Evolutionary conservation across 495 filamentous ascomycete species (phyloP).

Genomic region (Penicillium odoratum): DNA sequence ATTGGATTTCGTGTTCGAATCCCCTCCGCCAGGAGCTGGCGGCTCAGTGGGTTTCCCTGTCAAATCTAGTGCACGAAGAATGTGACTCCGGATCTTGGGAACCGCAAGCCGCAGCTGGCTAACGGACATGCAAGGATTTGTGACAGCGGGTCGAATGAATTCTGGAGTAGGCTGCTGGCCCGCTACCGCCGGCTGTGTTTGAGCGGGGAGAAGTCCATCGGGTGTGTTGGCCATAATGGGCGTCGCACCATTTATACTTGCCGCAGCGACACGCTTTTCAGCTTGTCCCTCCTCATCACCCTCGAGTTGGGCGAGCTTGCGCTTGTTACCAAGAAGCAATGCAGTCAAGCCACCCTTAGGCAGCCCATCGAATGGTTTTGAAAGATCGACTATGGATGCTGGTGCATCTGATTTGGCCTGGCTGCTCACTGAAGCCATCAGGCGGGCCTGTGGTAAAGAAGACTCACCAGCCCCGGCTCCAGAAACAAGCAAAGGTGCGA

Average conservation of each 20-base stretch:
- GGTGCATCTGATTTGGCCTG: slow-evolving; percentile 68
- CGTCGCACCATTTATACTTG: slow-evolving; percentile 63
- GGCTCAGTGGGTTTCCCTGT: slow-evolving; percentile 48
- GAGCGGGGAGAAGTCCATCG: slow-evolving; percentile 72
- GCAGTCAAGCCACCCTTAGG: slow-evolving; percentile 85
- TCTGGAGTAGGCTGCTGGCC: slow-evolving; percentile 76
- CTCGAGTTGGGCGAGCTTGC: slow-evolving; percentile 68
- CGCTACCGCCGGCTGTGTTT: slow-evolving; percentile 49
- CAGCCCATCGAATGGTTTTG: slow-evolving; percentile 90
- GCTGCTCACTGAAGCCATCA: slow-evolving; percentile 68
- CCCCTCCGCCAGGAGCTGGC: slow-evolving; percentile 45
- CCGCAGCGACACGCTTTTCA: slow-evolving; percentile 59
- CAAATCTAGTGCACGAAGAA: slow-evolving; percentile 56
- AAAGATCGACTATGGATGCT: slow-evolving; percentile 84
- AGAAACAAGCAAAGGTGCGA: slow-evolving; percentile 88
- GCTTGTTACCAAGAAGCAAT: slow-evolving; percentile 89
- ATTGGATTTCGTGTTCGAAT: slow-evolving; percentile 54
- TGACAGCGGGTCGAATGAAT: slow-evolving; percentile 82
- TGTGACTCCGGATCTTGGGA: slow-evolving; percentile 79
- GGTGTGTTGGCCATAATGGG: slow-evolving; percentile 73
- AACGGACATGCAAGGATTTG: slow-evolving; percentile 74
- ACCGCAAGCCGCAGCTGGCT: slow-evolving; percentile 89
- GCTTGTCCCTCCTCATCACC: slow-evolving; percentile 67
- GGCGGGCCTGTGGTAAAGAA: slow-evolving; percentile 79
- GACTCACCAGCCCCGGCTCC: slow-evolving; percentile 78